Conservation (phyloP, 768 basidiomycete species). For the Suillus ampliporus region DNA sequence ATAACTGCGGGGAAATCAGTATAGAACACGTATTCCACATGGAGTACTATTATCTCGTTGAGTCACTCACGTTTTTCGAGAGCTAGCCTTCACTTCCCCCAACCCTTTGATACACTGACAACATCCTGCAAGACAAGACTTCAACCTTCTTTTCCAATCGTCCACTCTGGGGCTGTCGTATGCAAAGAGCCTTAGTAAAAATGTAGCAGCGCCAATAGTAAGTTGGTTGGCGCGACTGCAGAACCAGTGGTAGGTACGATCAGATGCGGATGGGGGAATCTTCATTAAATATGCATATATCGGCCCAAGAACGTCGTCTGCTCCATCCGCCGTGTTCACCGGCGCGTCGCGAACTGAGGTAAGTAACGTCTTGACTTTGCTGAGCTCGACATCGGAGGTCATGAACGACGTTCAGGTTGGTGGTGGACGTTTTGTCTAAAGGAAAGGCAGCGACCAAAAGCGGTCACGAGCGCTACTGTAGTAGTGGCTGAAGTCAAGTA, state of each 20-base stretch:
- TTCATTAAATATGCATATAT: constrained; percentile 62
- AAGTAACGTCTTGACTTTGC: constrained; percentile 56
- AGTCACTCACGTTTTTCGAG: constrained; percentile 73
- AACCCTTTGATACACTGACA: constrained; percentile 72
- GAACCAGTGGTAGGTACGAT: constrained; percentile 75
- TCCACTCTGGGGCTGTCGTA: constrained; percentile 66
- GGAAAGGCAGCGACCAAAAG: background rate
- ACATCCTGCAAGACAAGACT: constrained; percentile 64
- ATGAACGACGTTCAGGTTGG: constrained; percentile 22
- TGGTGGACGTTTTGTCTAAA: background rate
- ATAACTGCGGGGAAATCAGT: constrained; percentile 55
- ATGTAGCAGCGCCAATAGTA: constrained; percentile 73
- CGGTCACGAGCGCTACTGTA: background rate
- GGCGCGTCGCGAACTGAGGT: constrained; percentile 62
- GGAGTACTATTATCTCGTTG: constrained; percentile 10
- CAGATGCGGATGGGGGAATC: constrained; percentile 42
- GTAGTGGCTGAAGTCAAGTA: background rate
- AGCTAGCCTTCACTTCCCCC: constrained; percentile 64
- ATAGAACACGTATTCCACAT: constrained; percentile 15
- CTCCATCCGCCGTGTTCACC: constrained; percentile 52
- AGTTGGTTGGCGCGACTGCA: constrained; percentile 65
- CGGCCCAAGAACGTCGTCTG: constrained; percentile 52
- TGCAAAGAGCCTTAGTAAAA: constrained; percentile 82
- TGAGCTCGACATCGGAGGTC: constrained; percentile 29
- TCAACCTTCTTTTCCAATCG: constrained; percentile 65